Percentiles rank a stretch among this genome's conserved stretches.
These are phyloP conservation scores for Heimioporus punctisporus DNA, from an alignment of 1,284 basidiomycete species.

Conservation along the genomic window DNA sequence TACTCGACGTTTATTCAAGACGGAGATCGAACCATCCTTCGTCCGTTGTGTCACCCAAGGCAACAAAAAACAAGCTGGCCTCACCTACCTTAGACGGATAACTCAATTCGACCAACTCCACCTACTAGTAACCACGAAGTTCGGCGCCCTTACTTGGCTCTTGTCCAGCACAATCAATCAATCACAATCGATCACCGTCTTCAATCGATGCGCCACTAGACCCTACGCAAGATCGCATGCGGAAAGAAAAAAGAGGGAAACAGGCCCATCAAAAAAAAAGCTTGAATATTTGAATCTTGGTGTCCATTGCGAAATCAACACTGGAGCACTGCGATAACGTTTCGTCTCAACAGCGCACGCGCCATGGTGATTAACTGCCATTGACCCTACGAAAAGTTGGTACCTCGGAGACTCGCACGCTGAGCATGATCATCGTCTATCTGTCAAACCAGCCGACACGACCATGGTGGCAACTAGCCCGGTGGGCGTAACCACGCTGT, in stretches of 20 bases:
- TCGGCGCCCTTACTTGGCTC: conserved; percentile 40
- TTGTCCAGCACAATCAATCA: conserved; percentile 69
- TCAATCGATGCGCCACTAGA: conserved; percentile 53
- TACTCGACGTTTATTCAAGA: no score
- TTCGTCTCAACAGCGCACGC: conserved; percentile 62
- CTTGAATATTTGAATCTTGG: conserved; percentile 65
- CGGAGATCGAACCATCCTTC: no score
- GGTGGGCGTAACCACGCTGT: no score
- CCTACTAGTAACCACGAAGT: not conserved
- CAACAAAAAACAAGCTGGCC: no score
- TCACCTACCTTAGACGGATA: no score
- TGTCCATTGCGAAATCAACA: conserved; percentile 62
- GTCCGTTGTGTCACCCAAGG: no score
- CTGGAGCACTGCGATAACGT: conserved; percentile 66
- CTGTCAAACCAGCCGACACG: conserved; percentile 24
- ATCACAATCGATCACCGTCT: conserved; percentile 65
- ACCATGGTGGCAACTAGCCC: conserved; percentile 1
- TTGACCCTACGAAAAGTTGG: conserved; percentile 76
- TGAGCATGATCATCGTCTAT: conserved; percentile 48
- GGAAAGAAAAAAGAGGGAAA: no score
- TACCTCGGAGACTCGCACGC: conserved; percentile 58
- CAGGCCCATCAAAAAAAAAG: conserved; percentile 47
- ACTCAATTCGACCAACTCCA: no score
- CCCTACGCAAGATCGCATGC: conserved; percentile 23
- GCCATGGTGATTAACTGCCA: conserved; percentile 72